Conservation (phyloP, 2,329 filamentous ascomycete species). For the Juglanconis juglandina region DNA sequence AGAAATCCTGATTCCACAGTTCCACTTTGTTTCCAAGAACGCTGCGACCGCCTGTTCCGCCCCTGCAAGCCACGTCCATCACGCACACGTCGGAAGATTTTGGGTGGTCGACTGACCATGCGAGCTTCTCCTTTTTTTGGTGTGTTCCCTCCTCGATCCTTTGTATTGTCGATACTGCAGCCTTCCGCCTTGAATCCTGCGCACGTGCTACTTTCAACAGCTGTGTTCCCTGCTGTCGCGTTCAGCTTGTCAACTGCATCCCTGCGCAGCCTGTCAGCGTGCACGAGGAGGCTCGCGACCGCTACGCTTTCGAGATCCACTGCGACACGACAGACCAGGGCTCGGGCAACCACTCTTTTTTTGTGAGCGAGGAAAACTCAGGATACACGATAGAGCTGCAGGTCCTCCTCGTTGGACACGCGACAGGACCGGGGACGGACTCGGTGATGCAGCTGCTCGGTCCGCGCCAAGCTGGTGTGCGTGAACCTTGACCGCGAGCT, state of each 20-base stretch:
- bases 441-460: slow-evolving; percentile 14
- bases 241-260: too few relatives aligned
- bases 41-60: neutral
- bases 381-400: neutral
- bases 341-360: neutral
- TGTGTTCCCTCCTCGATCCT: too few relatives aligned
- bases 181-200: too few relatives aligned
- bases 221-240: too few relatives aligned
- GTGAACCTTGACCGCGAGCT: slow-evolving; percentile 24
- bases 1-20: neutral
- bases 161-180: too few relatives aligned
- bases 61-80: slow-evolving; percentile 2
- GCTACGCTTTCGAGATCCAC: neutral
- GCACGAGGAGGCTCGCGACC: neutral
- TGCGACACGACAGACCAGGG: neutral
- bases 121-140: neutral
- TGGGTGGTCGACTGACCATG: neutral
- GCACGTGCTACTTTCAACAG: neutral
- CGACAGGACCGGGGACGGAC: neutral
- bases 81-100: neutral
- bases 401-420: slow-evolving; percentile 2
- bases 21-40: neutral
- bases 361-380: neutral
- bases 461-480: slow-evolving; percentile 14
- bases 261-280: neutral